Percentiles rank a stretch among this genome's conserved stretches.
These are phyloP conservation scores for Cucumis cinereus DNA, from an alignment of 306 rosid species.

Conservation along the genomic window DNA sequence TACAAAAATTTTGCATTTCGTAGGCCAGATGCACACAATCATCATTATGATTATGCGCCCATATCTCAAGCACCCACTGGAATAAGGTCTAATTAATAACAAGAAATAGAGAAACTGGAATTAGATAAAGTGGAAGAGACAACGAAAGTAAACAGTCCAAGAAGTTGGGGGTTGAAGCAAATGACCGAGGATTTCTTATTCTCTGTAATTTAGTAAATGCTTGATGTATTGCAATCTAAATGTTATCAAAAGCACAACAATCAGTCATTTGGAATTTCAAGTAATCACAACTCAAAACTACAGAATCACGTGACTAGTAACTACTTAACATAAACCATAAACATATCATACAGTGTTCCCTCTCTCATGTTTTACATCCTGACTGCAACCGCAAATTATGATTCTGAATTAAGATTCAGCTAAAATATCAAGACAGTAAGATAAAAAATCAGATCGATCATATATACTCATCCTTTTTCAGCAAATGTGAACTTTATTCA, in stretches of 20 bases:
- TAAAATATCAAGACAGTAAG: background rate
- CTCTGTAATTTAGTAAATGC: background rate
- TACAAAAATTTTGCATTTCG: background rate
- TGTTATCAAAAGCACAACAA: background rate
- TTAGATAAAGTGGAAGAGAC: background rate
- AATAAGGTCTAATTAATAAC: background rate
- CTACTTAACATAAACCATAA: background rate
- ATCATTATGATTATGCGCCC: background rate
- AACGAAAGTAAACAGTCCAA: background rate
- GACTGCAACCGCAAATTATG: background rate
- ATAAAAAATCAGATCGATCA: background rate
- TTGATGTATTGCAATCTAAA: background rate
- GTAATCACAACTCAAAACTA: background rate
- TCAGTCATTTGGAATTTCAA: background rate
- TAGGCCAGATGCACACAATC: background rate
- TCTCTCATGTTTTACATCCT: background rate
- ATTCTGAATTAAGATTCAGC: background rate
- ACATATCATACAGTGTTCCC: background rate
- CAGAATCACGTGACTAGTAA: background rate
- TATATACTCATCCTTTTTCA: background rate
- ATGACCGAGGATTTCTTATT: background rate
- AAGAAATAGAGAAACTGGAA: background rate
- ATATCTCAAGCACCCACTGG: background rate
- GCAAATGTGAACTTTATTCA: background rate
- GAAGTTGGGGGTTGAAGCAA: background rate